Base-by-base conservation (phyloP, 805 yeast species). In the Lachancea mirantina region DNA sequence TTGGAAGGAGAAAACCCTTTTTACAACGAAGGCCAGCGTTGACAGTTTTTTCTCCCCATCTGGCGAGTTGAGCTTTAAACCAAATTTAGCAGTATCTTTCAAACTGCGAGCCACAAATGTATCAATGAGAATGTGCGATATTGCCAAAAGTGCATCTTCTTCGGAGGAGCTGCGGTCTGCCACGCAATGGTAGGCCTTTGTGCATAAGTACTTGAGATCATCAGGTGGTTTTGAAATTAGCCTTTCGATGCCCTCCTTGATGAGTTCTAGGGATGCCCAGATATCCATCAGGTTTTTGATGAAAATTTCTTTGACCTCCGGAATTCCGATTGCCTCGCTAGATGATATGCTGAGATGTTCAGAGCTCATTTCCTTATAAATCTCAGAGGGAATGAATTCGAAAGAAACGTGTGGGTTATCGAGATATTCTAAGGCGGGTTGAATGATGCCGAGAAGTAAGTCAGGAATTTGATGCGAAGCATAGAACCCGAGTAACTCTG, bases 381-480 rank as follows among this genome's bases (percentile, higher is more conserved):
- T 78, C 10, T 60, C 57, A 2, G 72, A 52, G 2, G 97, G 97
- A 52, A 87, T 84, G 35, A 88, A 75, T 50, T 88, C 96, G 42
- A 85, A 74, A 35, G 78, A 76, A 8, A 78, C 52, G 5, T 59
- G 61, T 6, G 56, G 50, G 19, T 59, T 57, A 14, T 51, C 43
- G 8, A 72, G 45, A 10, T 47, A 49, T 16, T 59, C 55, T 3
- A 70, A 51, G 14, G 68, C 43, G 1, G 67, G 57, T 0, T 60
- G 54, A 19, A 74, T 52, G 5, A 73, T 19, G 2, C 41, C 26
- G 23, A 49, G 40, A 4, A 43, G 5, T 34, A 42, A 17, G 39
- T 51, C 41, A 59, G 55, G 42, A 26, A 45, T 55, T 25, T 67
- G 68, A 16, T 64, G 54, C 30, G 62, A 58, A 30, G 64, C 58